Percentiles rank a stretch among this genome's conserved stretches.
Evolutionary conservation across 371 early-diverging fungal species (phyloP).

Genomic region (Actinomortierella wolfii): DNA sequence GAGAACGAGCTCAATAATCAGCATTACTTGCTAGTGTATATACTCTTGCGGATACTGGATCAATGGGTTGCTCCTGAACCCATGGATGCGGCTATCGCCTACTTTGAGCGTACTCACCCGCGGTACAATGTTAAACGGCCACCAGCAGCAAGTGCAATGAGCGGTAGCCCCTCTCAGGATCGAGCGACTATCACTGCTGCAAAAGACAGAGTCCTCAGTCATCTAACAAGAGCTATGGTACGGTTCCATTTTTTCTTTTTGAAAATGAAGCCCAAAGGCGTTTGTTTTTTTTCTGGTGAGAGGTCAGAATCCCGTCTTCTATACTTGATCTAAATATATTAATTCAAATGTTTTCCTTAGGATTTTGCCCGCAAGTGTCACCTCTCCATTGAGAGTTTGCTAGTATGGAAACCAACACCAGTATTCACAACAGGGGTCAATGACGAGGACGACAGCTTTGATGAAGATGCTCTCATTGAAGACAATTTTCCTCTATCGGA

Average conservation of each 20-base stretch:
- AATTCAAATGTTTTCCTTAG: background rate
- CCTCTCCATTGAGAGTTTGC: conserved; percentile 26
- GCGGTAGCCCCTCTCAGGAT: too few relatives aligned
- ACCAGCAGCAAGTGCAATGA: too few relatives aligned
- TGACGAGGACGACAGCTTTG: conserved; percentile 36
- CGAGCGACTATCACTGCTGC: too few relatives aligned
- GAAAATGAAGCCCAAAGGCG: too few relatives aligned
- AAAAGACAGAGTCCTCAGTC: too few relatives aligned
- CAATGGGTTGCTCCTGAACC: conserved; percentile 31
- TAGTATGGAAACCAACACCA: conserved; percentile 38
- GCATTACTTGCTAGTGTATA: conserved; percentile 27
- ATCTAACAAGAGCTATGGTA: too few relatives aligned
- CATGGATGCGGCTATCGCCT: conserved; percentile 22
- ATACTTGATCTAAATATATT: too few relatives aligned
- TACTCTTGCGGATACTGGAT: conserved; percentile 29
- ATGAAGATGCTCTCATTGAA: conserved; percentile 38
- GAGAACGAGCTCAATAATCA: conserved; percentile 45
- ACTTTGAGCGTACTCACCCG: conserved; percentile 29
- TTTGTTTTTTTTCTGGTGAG: too few relatives aligned
- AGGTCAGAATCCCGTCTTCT: too few relatives aligned
- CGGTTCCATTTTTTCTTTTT: too few relatives aligned
- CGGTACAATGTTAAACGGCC: conserved; percentile 10
- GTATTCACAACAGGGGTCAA: conserved; percentile 38
- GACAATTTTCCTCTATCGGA: conserved; percentile 43
- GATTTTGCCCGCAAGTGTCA: conserved; percentile 23